Conservation (phyloP, 2,329 filamentous ascomycete genomes). For the Claviceps maximensis region DNA sequence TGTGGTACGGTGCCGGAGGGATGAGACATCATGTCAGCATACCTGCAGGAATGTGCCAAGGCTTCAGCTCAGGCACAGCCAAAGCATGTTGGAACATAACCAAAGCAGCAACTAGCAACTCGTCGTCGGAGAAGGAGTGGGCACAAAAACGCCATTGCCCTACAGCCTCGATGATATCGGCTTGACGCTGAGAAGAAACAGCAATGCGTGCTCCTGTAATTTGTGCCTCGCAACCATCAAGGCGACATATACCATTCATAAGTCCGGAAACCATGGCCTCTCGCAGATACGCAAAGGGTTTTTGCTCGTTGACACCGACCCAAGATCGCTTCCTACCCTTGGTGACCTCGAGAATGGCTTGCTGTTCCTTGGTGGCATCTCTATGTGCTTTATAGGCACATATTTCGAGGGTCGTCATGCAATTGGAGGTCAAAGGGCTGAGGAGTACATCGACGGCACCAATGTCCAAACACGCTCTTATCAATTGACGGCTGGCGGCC, state of each 20-base stretch:
- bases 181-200: slow-evolving; percentile 51
- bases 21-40: slow-evolving; percentile 18
- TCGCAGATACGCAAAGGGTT: slow-evolving; percentile 77
- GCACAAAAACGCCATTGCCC: slow-evolving; percentile 81
- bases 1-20: background rate
- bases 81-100: slow-evolving; percentile 86
- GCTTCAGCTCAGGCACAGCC: slow-evolving; percentile 63
- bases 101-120: slow-evolving; percentile 73
- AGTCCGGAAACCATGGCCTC: slow-evolving; percentile 89
- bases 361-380: slow-evolving; percentile 60
- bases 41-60: slow-evolving; percentile 71
- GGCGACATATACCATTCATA: slow-evolving; percentile 79
- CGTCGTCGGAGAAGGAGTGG: slow-evolving; percentile 80
- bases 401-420: slow-evolving; percentile 62
- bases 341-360: slow-evolving; percentile 57
- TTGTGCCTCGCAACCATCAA: slow-evolving; percentile 47
- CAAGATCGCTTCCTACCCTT: slow-evolving; percentile 76
- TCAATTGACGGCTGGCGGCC: slow-evolving; percentile 25
- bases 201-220: slow-evolving; percentile 53
- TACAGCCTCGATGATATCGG: slow-evolving; percentile 53
- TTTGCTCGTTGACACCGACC: slow-evolving; percentile 75
- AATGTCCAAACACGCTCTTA: slow-evolving; percentile 66
- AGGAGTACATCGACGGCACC: slow-evolving; percentile 79
- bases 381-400: slow-evolving; percentile 76
- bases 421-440: slow-evolving; percentile 62